Conservation (phyloP, 2,329 filamentous ascomycete genomes). For the Diaporthe batatas region DNA sequence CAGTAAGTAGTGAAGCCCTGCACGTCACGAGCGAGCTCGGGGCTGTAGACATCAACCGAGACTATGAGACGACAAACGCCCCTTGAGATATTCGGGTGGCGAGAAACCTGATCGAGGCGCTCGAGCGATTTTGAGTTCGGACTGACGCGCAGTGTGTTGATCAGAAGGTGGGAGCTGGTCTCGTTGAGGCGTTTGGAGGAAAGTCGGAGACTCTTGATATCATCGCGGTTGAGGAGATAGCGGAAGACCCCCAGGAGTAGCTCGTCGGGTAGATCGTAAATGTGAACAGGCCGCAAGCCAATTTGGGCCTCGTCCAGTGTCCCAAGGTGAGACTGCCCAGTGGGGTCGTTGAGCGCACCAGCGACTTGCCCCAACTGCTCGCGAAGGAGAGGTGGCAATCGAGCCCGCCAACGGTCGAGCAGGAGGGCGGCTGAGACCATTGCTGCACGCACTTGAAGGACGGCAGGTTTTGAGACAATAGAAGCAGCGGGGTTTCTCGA, state of each 20-base stretch:
- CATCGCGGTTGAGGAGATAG: neutral
- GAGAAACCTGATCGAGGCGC: neutral
- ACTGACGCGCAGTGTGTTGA: neutral
- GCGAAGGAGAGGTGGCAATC: too few species aligned
- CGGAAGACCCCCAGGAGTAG: neutral
- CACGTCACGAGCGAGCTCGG: neutral
- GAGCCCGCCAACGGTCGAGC: too few species aligned
- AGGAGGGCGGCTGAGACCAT: too few species aligned
- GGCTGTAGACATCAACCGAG: constrained; percentile 1
- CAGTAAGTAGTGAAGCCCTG: neutral
- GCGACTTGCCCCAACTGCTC: too few species aligned
- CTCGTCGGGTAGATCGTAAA: constrained; percentile 1
- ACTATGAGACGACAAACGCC: constrained; percentile 6
- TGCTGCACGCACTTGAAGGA: too few species aligned
- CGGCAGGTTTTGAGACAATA: too few species aligned
- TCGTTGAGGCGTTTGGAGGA: constrained; percentile 7
- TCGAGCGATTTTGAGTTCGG: neutral
- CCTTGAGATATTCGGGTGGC: neutral
- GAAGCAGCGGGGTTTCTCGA: too few species aligned
- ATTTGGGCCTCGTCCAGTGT: neutral
- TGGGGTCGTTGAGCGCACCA: too few species aligned
- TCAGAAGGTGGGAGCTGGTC: constrained; percentile 22
- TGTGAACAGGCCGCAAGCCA: neutral
- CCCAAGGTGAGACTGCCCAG: neutral
- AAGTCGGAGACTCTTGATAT: constrained; percentile 1